Percentiles rank a stretch among this genome's conserved stretches.
Evolutionary conservation across 495 filamentous ascomycete species (phyloP).

Genomic region (Xylaria scruposa): DNA sequence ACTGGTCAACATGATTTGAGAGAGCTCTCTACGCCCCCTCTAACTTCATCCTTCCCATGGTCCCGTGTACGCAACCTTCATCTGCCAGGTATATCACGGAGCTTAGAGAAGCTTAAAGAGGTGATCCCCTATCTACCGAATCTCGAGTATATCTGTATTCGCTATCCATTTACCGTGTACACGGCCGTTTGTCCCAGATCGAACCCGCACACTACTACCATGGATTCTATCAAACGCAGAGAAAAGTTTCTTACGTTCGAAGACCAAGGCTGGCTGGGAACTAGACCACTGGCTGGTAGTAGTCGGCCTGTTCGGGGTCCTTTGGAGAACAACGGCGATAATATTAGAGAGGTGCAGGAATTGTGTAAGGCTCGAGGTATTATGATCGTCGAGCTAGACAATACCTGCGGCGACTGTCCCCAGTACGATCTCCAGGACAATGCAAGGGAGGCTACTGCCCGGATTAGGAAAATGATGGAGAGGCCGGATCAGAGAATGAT

Average conservation of each 20-base stretch:
- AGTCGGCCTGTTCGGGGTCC: background rate
- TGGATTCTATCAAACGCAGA: background rate
- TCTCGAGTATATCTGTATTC: background rate
- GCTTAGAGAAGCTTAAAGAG: background rate
- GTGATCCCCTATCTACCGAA: background rate
- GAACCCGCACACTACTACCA: background rate
- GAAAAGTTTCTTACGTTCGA: background rate
- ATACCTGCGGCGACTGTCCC: background rate
- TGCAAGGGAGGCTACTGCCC: background rate
- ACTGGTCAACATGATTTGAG: too few relatives aligned
- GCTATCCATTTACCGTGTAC: background rate
- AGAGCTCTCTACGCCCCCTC: background rate
- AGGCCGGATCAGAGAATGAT: too few relatives aligned
- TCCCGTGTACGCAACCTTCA: background rate
- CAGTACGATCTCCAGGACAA: background rate
- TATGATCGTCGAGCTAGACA: background rate
- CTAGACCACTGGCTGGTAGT: background rate
- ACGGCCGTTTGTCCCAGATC: background rate
- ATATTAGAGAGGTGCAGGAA: background rate
- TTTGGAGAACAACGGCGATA: too few relatives aligned
- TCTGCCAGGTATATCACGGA: background rate
- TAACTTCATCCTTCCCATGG: background rate
- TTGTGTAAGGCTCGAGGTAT: background rate
- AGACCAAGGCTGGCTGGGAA: background rate
- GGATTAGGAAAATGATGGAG: too few relatives aligned